Percentiles rank a stretch among this genome's conserved stretches.
These are phyloP conservation scores for Cladosporium oxysporum DNA, from an alignment of 2,329 filamentous ascomycete genomes.

Conservation along the genomic window DNA sequence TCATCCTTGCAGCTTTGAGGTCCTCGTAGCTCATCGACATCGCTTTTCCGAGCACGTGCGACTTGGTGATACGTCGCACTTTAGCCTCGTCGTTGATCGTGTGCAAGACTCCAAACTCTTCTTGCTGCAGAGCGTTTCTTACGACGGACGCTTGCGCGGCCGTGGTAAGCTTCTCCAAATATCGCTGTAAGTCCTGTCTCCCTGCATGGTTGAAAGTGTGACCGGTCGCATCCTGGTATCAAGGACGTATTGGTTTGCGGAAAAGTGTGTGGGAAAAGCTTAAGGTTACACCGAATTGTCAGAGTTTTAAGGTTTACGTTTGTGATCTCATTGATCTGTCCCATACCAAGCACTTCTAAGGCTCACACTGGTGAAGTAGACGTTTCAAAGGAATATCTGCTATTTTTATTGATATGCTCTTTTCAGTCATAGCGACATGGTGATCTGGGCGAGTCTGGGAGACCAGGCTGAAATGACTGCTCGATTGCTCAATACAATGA, in stretches of 20 bases:
- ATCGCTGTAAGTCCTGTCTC: slow-evolving; percentile 28
- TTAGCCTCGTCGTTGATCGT: slow-evolving; percentile 33
- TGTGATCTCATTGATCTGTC: not conserved
- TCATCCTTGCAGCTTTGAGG: slow-evolving; percentile 26
- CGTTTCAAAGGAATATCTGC: not conserved
- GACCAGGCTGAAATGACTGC: not conserved
- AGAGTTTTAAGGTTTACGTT: not conserved
- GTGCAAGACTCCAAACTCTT: slow-evolving; percentile 25
- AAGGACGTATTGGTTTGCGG: not conserved
- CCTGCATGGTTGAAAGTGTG: slow-evolving; percentile 29
- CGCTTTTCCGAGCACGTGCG: slow-evolving; percentile 27
- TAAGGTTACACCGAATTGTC: not conserved
- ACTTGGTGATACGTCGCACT: slow-evolving; percentile 29
- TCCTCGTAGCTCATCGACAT: slow-evolving; percentile 32
- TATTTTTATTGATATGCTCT: not conserved
- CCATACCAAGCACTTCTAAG: not conserved
- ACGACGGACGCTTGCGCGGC: not conserved
- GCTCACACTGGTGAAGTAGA: not conserved
- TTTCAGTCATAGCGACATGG: not conserved
- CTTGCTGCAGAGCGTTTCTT: not conserved
- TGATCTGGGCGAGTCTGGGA: not conserved
- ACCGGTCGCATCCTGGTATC: slow-evolving; percentile 29
- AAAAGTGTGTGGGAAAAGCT: not conserved
- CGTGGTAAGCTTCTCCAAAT: slow-evolving; percentile 29
- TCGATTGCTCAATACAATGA: not conserved